Evolutionary conservation across 2,329 filamentous ascomycete genomes (phyloP), one percentile per base, ranked within the genome.

Genomic region (Aspergillus fumigatus): DNA sequence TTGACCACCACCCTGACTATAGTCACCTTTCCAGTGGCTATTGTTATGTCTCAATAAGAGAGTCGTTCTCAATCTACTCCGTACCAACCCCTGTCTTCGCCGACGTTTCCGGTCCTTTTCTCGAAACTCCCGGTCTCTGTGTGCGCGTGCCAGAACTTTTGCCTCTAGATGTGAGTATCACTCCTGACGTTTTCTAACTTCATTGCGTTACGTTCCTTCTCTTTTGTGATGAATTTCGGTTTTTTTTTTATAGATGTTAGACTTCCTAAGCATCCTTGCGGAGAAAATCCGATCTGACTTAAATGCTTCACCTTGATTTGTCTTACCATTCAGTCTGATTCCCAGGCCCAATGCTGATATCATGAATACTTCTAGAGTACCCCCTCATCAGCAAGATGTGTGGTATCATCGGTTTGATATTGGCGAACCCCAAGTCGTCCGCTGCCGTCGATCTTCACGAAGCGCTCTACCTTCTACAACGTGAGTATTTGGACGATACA

Each of bases 401-500:
- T 73, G 84, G 84, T 66, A 84, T 87, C 62, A 76, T 86, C 56
- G 84, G 78, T 61, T 73, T 86, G 52, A 84, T 87, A 60, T 78
- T 86, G 59, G 84, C 82, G 59, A 80, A 85, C 65, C 74, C 79
- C 59, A 79, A 77, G 52, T 75, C 75, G 45, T 75, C 76, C 52
- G 72, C 75, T 52, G 86, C 86, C 32, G 79, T 84, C 59, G 87
- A 89, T 63, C 77, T 90, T 45, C 87, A 90, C 70, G 87, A 90
- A 73, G 81, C 83, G 43, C 77, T 89, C n/a, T 89, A 88, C 73
- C 85, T 85, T 65, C 83, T 90, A 9, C 87, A 88, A 70, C 82
- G 71, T 73, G 65, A 71, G 71, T 72, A 50, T 19, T 1, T 62
- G n/a, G 23, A 19, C 70, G 66, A 1, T 11, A n/a, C 3, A 26